Conservation (phyloP, 176 grass and related monocot genomes). For the Cenchrus purpureus region DNA sequence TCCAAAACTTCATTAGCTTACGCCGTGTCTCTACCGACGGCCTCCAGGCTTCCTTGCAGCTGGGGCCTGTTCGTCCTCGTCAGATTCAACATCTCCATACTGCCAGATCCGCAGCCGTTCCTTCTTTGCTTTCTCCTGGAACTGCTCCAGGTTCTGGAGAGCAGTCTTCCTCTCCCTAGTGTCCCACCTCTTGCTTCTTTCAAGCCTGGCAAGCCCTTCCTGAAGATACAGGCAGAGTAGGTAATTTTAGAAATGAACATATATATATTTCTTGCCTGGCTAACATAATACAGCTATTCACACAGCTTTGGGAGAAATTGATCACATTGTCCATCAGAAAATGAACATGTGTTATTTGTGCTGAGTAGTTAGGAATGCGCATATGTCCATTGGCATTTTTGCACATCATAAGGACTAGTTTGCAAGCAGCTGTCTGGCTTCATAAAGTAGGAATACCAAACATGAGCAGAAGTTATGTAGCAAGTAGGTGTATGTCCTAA, state of each 20-base stretch:
- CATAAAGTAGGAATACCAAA: neutral
- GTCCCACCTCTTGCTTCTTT: constrained; percentile 86
- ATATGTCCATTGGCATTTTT: neutral
- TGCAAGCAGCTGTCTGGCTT: neutral
- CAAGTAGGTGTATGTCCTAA: neutral
- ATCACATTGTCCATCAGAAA: neutral
- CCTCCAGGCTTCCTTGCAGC: constrained; percentile 58
- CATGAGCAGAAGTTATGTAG: neutral
- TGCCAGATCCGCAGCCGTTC: constrained; percentile 64
- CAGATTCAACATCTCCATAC: constrained; percentile 72
- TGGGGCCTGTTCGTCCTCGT: constrained; percentile 70
- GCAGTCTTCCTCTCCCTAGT: constrained; percentile 61
- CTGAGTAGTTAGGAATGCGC: neutral
- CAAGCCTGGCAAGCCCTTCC: constrained; percentile 82
- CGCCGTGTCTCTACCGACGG: constrained; percentile 48
- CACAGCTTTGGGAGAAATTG: neutral
- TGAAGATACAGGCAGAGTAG: constrained; percentile 34
- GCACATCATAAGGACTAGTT: neutral
- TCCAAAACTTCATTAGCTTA: constrained; percentile 61
- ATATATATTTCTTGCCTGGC: neutral
- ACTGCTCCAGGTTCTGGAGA: constrained; percentile 72
- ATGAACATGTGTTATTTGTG: neutral
- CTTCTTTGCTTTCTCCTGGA: constrained; percentile 81
- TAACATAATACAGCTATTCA: neutral
- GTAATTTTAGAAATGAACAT: neutral